Evolutionary conservation across 257 asterid species (phyloP).

Genomic region (Solanum pennellii): DNA sequence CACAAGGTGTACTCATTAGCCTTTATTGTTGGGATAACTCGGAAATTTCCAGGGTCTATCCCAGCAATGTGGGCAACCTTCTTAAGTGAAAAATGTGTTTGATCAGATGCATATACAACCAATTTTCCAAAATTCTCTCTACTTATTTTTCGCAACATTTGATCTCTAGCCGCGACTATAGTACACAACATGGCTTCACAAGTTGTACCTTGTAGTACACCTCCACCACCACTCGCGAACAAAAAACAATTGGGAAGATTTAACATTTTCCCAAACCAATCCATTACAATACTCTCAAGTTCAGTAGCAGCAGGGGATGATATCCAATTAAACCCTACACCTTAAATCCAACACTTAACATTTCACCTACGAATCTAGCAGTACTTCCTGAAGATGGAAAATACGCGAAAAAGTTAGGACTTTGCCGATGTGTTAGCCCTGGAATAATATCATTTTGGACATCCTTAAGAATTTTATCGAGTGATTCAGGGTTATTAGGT

Average conservation of each 20-base stretch:
- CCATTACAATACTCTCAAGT: constrained; percentile 75
- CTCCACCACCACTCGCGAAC: constrained; percentile 56
- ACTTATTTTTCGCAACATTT: constrained; percentile 29
- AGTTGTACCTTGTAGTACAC: constrained; percentile 70
- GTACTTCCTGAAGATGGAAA: constrained; percentile 63
- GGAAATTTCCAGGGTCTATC: constrained; percentile 36
- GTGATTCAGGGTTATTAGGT: constrained; percentile 45
- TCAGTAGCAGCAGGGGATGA: constrained; percentile 84
- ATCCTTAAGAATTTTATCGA: constrained; percentile 44
- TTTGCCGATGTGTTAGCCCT: constrained; percentile 72
- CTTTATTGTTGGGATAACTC: constrained; percentile 33
- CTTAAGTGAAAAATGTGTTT: constrained; percentile 55
- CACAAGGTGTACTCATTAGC: constrained; percentile 22
- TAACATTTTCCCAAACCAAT: constrained; percentile 69
- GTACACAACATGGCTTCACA: constrained; percentile 59
- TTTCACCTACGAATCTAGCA: constrained; percentile 69
- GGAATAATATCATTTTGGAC: constrained; percentile 56
- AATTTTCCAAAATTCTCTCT: constrained; percentile 32
- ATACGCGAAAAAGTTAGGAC: constrained; percentile 67
- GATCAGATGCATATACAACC: constrained; percentile 68
- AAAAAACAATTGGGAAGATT: constrained; percentile 43
- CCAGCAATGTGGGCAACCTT: constrained; percentile 69
- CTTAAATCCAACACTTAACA: constrained; percentile 62
- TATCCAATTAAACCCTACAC: constrained; percentile 82
- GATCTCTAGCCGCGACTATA: constrained; percentile 57